Percentiles rank a stretch among this genome's conserved stretches.
Evolutionary conservation across 306 rosid species (phyloP).

Genomic region (Dicorynia guianensis): DNA sequence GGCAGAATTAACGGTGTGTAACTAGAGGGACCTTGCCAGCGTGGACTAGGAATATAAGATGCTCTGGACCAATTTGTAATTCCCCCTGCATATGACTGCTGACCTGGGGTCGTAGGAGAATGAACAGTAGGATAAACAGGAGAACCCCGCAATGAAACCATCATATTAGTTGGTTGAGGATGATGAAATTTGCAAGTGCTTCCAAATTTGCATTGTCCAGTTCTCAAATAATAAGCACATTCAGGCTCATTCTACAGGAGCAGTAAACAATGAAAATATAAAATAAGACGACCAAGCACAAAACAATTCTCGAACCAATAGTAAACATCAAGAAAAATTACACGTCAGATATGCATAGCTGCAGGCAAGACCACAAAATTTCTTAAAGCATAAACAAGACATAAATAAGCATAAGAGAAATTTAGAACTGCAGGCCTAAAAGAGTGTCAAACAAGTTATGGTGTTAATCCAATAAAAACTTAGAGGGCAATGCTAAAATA

Average conservation of each 20-base stretch:
- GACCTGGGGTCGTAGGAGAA: constrained; percentile 92
- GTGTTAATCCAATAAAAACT: constrained; percentile 10
- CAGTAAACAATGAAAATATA: constrained; percentile 32
- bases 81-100: constrained; percentile 86
- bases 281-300: constrained; percentile 34
- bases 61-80: constrained; percentile 93
- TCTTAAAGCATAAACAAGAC: constrained; percentile 18
- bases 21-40: constrained; percentile 97
- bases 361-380: constrained; percentile 38
- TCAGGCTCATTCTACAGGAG: constrained; percentile 74
- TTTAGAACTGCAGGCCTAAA: constrained; percentile 22
- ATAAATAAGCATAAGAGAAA: constrained; percentile 4
- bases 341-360: constrained; percentile 22
- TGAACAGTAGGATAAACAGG: constrained; percentile 86
- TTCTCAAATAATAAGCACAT: constrained; percentile 92
- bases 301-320: constrained; percentile 23
- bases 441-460: constrained; percentile 18
- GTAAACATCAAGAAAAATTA: constrained; percentile 11
- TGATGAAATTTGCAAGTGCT: constrained; percentile 96
- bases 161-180: constrained; percentile 91
- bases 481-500: constrained; percentile 39
- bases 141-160: constrained; percentile 86
- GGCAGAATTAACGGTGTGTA: constrained; percentile 87
- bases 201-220: constrained; percentile 95
- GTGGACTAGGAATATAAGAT: constrained; percentile 88